Base-by-base conservation (phyloP, 2,329 filamentous ascomycete species). In the Alternaria brassicae region DNA sequence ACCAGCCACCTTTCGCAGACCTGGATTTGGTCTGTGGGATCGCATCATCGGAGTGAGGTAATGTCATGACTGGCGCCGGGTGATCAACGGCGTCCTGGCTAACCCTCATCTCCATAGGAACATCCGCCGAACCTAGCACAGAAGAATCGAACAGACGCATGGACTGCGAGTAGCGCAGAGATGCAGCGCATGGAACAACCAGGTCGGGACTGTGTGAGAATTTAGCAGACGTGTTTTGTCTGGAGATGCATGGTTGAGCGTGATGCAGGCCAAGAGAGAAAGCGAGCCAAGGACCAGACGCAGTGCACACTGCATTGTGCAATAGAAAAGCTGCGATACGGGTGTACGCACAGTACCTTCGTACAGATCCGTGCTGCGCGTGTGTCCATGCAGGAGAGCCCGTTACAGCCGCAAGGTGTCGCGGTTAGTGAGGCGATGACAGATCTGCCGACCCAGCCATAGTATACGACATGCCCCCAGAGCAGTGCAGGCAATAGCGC, bases 71-170 rank as follows among this genome's bases (percentile, higher is more conserved):
- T 56, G 39, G 53, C 44, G 50, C 40, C 56, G 61, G 61, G 59
- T 58, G 61, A 66, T 64, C 56, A 52, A 55, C 63, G 65, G 55
- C 56, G 61, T 60, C 61, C 56, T 45, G 57, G 65, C 28, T 44
- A 42, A 48, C 39, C 30, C 28, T 40, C 40, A 44, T 58, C 48
- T 49, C 62, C 49, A 40, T 55, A 53, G 50, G 37, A 62, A 62
- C 60, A 49, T 49, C 36, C 47, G 47, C 34, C 45, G 30, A 25
- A 39, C 23, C 21, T 32, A 32, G n/a, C 49, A 12, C 34, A 27
- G 36, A n/a, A 5, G 34, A 25, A 39, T 17, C 23, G 23, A 37
- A 39, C 21, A 25, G 28, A 48, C 19, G 44, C 44, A 36, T 36
- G 8, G 44, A 48, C 44, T 34, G 30, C 44, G 30, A 32, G 44